Base-by-base conservation (phyloP, 139 green algal genomes). In the Coelastrella sp. region DNA sequence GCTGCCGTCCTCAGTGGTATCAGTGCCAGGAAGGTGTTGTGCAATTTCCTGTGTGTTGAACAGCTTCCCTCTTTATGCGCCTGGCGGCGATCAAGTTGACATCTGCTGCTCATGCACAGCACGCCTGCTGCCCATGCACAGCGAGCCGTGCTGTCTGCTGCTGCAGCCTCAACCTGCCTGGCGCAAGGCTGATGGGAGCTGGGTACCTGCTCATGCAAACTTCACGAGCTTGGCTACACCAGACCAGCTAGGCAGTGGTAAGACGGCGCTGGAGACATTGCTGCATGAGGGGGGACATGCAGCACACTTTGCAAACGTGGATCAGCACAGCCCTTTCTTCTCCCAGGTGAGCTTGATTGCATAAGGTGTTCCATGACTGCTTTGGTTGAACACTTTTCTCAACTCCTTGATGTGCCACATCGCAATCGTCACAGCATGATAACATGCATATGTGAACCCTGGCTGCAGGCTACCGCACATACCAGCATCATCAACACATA, bases 181-280 rank as follows among this genome's bases (percentile, higher is more conserved):
- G 90, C 90, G 92, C 61, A 88, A 91, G n/a, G 74, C 88, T 7
- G 94, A 97, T 68, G 95, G 95, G 73, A 91, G 82, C 59, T 97
- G 93, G 92, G 78, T 94, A 15, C 92, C 96, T n/a, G 91, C 87
- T 8, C 81, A 92, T 19, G 90, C 95, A 83, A 97, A 97, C 94
- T 97, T 98, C 93, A 97, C 96, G 19, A 95, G 87, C 27, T 90
- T 89, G 68, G 96, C 96, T 74, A 97, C 93, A 1, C 96, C 96
- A 59, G 93, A 91, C 73, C 93, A 95, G 63, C 86, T 96, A 7
- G 94, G 93, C 66, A 91, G 88, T 68, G 82, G 96, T 88, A 94
- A 95, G 84, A 97, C 95, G 4, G 96, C 96, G 14, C 94, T 98
- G 20, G 93, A 93, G 49, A 98, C 96, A 7, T 93, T 98, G 87